These are phyloP conservation scores for Candida insectalens DNA, from an alignment of 805 yeast species.

Conservation along the genomic window DNA sequence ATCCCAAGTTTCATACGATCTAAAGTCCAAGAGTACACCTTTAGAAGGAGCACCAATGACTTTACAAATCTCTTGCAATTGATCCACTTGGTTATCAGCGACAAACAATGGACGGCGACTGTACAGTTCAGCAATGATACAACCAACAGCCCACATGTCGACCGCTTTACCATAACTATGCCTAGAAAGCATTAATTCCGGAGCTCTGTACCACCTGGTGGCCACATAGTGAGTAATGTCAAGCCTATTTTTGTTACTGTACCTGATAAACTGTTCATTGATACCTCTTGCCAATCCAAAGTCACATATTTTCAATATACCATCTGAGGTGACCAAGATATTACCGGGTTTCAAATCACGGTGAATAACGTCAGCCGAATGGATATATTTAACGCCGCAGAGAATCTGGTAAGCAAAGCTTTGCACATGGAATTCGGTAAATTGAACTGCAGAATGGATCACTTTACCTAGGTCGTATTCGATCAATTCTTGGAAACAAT, in stretches of 20 bases:
- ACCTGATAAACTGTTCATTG: conserved; percentile 19
- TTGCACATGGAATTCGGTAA: conserved; percentile 78
- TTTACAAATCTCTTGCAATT: conserved; percentile 56
- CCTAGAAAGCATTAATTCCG: conserved; percentile 66
- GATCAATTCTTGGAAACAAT: conserved; percentile 79
- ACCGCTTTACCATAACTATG: conserved; percentile 55
- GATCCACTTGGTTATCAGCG: conserved; percentile 66
- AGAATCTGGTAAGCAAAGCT: conserved; percentile 70
- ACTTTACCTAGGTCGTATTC: conserved; percentile 76
- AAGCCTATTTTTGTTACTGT: conserved; percentile 23
- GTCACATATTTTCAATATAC: conserved; percentile 79
- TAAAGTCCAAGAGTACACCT: conserved; percentile 30
- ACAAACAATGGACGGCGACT: conserved; percentile 73
- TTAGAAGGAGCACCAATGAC: conserved; percentile 64
- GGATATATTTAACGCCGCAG: conserved; percentile 83
- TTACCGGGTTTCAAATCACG: conserved; percentile 91
- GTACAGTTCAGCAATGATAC: conserved; percentile 78
- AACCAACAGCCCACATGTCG: conserved; percentile 93
- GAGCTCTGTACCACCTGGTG: conserved; percentile 93
- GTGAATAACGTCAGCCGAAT: conserved; percentile 86
- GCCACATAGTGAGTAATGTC: conserved; percentile 79
- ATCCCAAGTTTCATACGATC: conserved; percentile 37
- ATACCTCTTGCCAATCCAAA: conserved; percentile 89
- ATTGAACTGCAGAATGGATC: conserved; percentile 66
- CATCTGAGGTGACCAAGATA: conserved; percentile 65